A percentile compares a stretch with the other conserved stretches of the same genome.
phyloP scores from a whole-genome alignment of 176 grass and related monocot species.

The Rhynchospora breviuscula region DNA sequence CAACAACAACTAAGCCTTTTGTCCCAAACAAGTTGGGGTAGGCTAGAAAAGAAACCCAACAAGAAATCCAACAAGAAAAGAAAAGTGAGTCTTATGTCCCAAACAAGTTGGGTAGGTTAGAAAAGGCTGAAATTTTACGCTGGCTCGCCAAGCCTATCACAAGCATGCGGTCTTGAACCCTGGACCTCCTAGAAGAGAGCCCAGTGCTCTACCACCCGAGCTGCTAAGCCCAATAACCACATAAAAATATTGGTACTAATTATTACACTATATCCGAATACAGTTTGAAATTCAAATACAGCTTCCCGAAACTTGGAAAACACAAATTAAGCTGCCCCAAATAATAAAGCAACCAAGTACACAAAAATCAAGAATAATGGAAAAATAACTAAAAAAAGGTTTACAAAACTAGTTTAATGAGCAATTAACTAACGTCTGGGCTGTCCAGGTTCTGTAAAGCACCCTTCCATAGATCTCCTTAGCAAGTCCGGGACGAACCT shows the following conservation, averaged over 20 bases:
- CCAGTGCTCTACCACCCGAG: too few species aligned
- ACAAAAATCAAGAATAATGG: neutral
- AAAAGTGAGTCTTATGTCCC: too few species aligned
- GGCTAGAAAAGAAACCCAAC: too few species aligned
- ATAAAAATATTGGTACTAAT: neutral
- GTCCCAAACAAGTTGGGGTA: too few species aligned
- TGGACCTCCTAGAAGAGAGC: too few species aligned
- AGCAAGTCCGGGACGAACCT: neutral
- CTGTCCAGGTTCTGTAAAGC: neutral
- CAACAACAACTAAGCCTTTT: too few species aligned
- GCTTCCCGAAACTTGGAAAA: neutral
- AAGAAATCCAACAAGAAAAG: too few species aligned
- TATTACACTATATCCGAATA: neutral
- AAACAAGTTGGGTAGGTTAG: too few species aligned
- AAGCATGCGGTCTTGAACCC: too few species aligned
- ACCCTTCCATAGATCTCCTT: neutral
- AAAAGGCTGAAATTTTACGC: too few species aligned
- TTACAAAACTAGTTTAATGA: neutral
- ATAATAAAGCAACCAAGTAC: neutral
- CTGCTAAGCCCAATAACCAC: neutral
- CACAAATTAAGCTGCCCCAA: neutral
- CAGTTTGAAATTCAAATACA: neutral
- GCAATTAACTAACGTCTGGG: neutral
- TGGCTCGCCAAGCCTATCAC: too few species aligned
- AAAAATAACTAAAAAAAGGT: neutral